Base-by-base conservation (phyloP, 345 rosid genomes). In the Trapa bicornis region DNA sequence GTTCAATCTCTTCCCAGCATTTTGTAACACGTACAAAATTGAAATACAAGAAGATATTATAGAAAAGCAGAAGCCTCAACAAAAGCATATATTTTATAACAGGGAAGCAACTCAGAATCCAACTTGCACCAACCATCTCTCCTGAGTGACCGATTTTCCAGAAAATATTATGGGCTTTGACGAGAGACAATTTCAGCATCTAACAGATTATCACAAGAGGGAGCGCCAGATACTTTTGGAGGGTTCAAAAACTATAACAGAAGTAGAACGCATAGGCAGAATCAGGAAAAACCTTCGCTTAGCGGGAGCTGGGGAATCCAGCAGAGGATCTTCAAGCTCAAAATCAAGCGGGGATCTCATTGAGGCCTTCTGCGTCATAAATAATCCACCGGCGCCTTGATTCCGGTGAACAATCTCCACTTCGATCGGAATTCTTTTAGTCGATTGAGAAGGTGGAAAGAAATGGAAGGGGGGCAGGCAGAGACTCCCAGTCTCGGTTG, bases 241-340 rank as follows among this genome's bases (percentile, higher is more conserved):
- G 38, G 14, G 4, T 12, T 6, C 6, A 12, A 62, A 2, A 50
- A 4, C 53, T 50, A 50, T 29, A 50, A 29, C 56, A 47, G 11
- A 50, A 36, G 43, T 47, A 33, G 14, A 5, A 37, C 37, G 52
- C 11, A 70, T 4, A 37, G 29, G 60, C 56, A 37, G 47, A 64
- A 11, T 47, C 53, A 2, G 32, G 37, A 33, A 56, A 70, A 68
- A 91, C 96, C 97, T 85, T 76, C 76, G 81, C 53, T 80, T 84
- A 73, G 67, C 16, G 64, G 70, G 47, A 52, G 64, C 56, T 9
- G 82, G 69, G n/a, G 79, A 54, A 33, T 65, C 65, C 38, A 77
- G 76, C 38, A 90, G 83, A 48, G 83, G 82, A 66, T 90, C 97
- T 77, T 87, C 97, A 38, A 50, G 72, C 79, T 93, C 97, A 74